Percentiles rank a stretch among this genome's conserved stretches.
Conservation (phyloP, 2,329 filamentous ascomycete species). For the Esteya vermicola region DNA sequence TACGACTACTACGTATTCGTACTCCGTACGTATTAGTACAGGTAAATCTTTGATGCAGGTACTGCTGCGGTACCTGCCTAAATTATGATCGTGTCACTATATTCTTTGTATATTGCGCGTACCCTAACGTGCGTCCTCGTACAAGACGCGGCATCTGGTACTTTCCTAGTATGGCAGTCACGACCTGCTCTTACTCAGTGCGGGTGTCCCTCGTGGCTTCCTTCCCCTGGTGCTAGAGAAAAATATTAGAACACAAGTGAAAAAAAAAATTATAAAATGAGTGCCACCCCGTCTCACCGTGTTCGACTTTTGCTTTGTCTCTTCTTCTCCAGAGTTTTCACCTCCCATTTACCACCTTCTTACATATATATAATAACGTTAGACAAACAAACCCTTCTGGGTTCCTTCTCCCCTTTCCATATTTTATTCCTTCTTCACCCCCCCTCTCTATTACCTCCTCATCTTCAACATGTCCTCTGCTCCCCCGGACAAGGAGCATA, state of each 20-base stretch:
- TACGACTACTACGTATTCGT: background rate
- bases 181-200: too few species aligned
- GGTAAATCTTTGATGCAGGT: background rate
- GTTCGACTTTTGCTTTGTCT: too few species aligned
- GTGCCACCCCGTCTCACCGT: too few species aligned
- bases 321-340: background rate
- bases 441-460: background rate
- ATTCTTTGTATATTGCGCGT: too few species aligned
- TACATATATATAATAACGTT: too few species aligned
- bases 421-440: background rate
- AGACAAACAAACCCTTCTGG: background rate
- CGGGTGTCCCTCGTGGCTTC: too few species aligned
- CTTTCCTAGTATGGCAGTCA: too few species aligned
- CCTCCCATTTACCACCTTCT: background rate
- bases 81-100: background rate
- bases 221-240: too few species aligned
- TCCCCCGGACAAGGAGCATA: conserved; percentile 6
- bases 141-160: too few species aligned
- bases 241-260: too few species aligned
- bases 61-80: background rate
- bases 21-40: background rate
- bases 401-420: background rate
- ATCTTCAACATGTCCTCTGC: conserved; percentile 7
- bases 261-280: too few species aligned
- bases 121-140: too few species aligned